Conservation (phyloP, 805 yeast species). For the Torulaspora delbrueckii region DNA sequence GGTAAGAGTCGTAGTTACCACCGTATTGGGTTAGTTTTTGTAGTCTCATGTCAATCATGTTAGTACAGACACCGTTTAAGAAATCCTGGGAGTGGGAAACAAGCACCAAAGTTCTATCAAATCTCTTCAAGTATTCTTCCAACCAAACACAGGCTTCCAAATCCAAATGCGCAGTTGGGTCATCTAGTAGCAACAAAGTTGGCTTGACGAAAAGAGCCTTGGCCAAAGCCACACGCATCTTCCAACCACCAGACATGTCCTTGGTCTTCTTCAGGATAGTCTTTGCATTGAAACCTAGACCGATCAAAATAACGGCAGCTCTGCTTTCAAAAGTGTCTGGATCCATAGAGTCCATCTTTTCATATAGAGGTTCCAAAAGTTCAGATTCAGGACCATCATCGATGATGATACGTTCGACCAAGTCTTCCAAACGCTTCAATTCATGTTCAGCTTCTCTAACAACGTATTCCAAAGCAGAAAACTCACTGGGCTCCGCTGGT, state of each 20-base stretch:
- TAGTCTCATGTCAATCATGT: constrained; percentile 96
- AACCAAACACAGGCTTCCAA: constrained; percentile 99
- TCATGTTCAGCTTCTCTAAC: constrained; percentile 94
- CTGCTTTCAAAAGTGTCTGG: constrained; percentile 93
- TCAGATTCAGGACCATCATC: constrained; percentile 93
- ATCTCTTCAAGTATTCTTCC: constrained; percentile 93
- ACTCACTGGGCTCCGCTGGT: constrained; percentile 94
- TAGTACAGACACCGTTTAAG: constrained; percentile 96
- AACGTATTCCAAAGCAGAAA: constrained; percentile 90
- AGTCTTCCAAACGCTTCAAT: constrained; percentile 83
- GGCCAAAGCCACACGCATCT: constrained; percentile 98
- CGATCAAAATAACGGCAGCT: constrained; percentile 91
- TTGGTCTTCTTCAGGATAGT: constrained; percentile 92
- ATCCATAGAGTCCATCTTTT: constrained; percentile 93
- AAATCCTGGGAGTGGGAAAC: constrained; percentile 99
- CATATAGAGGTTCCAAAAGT: constrained; percentile 80
- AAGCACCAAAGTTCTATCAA: constrained; percentile 86
- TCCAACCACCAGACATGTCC: constrained; percentile 99
- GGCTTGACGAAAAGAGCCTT: constrained; percentile 98
- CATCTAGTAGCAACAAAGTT: constrained; percentile 88
- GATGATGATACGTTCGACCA: constrained; percentile 83
- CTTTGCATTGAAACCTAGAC: constrained; percentile 88
- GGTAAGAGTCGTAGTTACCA: constrained; percentile 97
- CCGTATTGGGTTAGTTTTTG: constrained; percentile 73
- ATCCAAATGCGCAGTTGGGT: constrained; percentile 99